Evolutionary conservation across 768 basidiomycete species (phyloP).

Genomic region (Naganishia onofrii): DNA sequence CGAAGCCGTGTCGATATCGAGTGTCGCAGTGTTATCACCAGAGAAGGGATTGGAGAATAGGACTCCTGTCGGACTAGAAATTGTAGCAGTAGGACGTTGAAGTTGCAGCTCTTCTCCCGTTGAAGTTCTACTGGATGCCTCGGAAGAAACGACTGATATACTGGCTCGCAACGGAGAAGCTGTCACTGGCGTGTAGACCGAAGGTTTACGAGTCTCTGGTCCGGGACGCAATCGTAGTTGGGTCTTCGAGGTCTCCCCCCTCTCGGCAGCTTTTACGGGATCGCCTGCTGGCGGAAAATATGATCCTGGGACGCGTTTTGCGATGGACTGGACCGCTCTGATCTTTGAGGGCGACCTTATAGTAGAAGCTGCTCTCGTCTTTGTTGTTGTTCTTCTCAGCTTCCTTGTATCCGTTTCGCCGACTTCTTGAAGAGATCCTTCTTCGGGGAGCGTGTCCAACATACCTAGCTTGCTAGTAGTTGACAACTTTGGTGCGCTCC

Average conservation of each 20-base stretch:
- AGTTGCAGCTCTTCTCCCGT: not conserved
- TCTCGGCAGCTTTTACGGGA: not conserved
- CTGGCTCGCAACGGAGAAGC: constrained; percentile 13
- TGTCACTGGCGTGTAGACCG: constrained; percentile 1
- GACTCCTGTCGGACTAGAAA: constrained; percentile 4
- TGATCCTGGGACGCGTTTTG: not conserved
- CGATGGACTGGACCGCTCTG: not conserved
- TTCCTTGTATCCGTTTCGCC: not conserved
- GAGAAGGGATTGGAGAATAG: constrained; percentile 9
- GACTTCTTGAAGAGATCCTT: not conserved
- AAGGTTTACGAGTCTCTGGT: not conserved
- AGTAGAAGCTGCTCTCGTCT: not conserved
- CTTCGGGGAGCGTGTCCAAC: not conserved
- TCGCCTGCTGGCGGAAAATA: constrained; percentile 1
- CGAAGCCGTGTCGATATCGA: not conserved
- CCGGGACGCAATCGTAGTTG: constrained; percentile 1
- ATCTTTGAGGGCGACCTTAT: not conserved
- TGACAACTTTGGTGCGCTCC: not conserved
- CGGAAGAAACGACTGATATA: constrained; percentile 4
- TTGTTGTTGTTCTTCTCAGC: not conserved
- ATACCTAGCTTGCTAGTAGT: constrained; percentile 8
- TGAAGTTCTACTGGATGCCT: not conserved
- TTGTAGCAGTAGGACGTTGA: too few species aligned
- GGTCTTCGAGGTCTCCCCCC: not conserved
- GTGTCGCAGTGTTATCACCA: not conserved